Base-by-base conservation (phyloP, 768 basidiomycete genomes). In the Lyophyllum decastes region DNA sequence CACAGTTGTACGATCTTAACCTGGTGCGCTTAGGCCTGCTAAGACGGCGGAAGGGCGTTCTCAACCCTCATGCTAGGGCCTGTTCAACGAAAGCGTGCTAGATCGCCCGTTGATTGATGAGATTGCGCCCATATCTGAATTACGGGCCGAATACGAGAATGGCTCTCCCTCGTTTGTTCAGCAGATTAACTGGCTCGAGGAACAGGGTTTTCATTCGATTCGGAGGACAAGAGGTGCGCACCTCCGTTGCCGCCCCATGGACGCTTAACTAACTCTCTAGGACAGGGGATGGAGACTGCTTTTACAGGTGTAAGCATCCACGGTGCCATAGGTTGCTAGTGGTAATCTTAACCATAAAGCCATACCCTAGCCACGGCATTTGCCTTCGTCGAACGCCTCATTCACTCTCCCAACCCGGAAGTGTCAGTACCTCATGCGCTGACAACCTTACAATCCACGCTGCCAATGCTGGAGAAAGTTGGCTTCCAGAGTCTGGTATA, bases 221-320 rank as follows among this genome's bases (percentile, higher is more conserved):
- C 80, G 92, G 66, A 77, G 92, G 53, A 84, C 89, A 0, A 81
- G 87, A 73, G 94, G 94, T 74, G 73, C 50, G 77, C 51, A 17
- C n/a, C 10, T 8, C 53, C 68, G 33, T 48, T 38, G 50, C 43
- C 41, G 41, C 24, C 21, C 22, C 24, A 7, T 45, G 44, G 19
- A 30, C 55, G 25, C 52, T 41, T 55, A 12, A 40, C 47, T 41
- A 16, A 58, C 16, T 21, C 44, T 11, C 22, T 35, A 14, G 9
- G 48, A 4, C n/a, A 85, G 92, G 94, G 26, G 94, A 92, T 63
- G 94, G 95, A 0, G 91, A 92, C 69, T 96, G 95, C 69, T 96
- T 95, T 72, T 97, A 95, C 70, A 81, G 94, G 80, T 88, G 92
- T 92, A 79, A 74, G 21, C 34, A 34, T 41, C 17, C 17, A 24